These are phyloP conservation scores for Simplicillium aogashimaense DNA, from an alignment of 2,329 filamentous ascomycete species.

Conservation along the genomic window DNA sequence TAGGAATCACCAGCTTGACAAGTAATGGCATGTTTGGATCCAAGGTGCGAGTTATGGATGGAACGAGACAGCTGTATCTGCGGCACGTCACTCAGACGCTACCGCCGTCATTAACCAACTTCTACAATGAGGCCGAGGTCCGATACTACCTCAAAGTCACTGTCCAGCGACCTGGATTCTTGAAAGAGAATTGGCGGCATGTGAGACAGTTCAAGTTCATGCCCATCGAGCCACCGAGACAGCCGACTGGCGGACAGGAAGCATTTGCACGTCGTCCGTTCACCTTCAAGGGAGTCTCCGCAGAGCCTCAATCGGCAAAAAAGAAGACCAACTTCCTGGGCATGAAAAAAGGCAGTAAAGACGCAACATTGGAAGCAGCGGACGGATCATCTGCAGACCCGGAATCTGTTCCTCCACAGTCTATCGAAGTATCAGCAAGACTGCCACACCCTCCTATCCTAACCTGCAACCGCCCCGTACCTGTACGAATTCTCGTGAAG, in stretches of 20 bases:
- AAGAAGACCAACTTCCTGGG: slow-evolving; percentile 54
- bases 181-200: slow-evolving; percentile 79
- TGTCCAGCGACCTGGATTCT: slow-evolving; percentile 75
- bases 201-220: slow-evolving; percentile 71
- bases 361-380: too few species aligned
- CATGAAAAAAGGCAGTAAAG: slow-evolving; percentile 15
- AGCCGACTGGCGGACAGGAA: slow-evolving; percentile 58
- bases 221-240: slow-evolving; percentile 81
- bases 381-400: too few species aligned
- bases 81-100: slow-evolving; percentile 75
- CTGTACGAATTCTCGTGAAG: slow-evolving; percentile 68
- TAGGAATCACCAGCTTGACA: slow-evolving; percentile 39
- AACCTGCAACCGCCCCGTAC: slow-evolving; percentile 80
- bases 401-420: slow-evolving; percentile 36
- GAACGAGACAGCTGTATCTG: slow-evolving; percentile 51
- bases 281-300: slow-evolving; percentile 29
- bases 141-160: slow-evolving; percentile 95
- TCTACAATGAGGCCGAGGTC: slow-evolving; percentile 80
- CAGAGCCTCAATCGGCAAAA: slow-evolving; percentile 15
- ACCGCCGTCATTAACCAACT: slow-evolving; percentile 80
- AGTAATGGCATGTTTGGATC: slow-evolving; percentile 41
- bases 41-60: slow-evolving; percentile 49
- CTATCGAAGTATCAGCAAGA: slow-evolving; percentile 67
- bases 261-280: slow-evolving; percentile 71
- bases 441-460: slow-evolving; percentile 80